These are phyloP conservation scores for Colletotrichum spinosum DNA, from an alignment of 2,329 filamentous ascomycete genomes.

Conservation along the genomic window DNA sequence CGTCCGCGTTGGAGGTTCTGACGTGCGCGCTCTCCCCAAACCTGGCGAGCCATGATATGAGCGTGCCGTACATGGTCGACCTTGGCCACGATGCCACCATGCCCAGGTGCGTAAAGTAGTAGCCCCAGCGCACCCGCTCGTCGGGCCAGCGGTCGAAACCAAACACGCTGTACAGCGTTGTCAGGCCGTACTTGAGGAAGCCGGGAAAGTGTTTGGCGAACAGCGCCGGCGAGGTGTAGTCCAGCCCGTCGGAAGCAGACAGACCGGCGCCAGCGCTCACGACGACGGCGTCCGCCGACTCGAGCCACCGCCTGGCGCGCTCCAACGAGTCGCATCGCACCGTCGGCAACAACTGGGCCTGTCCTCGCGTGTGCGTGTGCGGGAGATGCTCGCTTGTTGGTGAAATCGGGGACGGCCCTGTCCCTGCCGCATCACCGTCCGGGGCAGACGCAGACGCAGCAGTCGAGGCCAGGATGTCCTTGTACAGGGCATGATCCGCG, in stretches of 20 bases:
- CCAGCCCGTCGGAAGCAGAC: slow-evolving; percentile 48
- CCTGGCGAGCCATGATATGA: slow-evolving; percentile 33
- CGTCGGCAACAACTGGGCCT: neutral
- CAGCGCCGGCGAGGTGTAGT: slow-evolving; percentile 46
- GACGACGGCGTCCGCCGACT: slow-evolving; percentile 42
- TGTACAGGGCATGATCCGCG: slow-evolving; percentile 39
- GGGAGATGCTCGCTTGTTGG: slow-evolving; percentile 2
- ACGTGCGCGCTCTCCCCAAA: slow-evolving; percentile 37
- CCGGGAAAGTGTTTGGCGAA: slow-evolving; percentile 46
- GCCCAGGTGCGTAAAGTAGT: slow-evolving; percentile 46
- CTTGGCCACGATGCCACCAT: slow-evolving; percentile 43
- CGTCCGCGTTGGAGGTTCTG: slow-evolving; percentile 49
- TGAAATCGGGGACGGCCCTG: slow-evolving; percentile 3
- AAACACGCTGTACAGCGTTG: slow-evolving; percentile 48
- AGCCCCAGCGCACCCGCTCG: slow-evolving; percentile 46
- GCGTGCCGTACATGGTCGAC: slow-evolving; percentile 40
- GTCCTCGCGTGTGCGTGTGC: neutral
- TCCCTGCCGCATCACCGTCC: neutral
- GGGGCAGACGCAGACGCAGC: neutral
- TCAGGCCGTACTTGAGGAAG: slow-evolving; percentile 44
- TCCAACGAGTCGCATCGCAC: slow-evolving; percentile 23
- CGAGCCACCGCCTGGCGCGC: slow-evolving; percentile 42
- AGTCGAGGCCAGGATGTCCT: slow-evolving; percentile 22
- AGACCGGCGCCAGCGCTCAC: slow-evolving; percentile 49
- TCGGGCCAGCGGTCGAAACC: slow-evolving; percentile 45